Base-by-base conservation (phyloP, 495 filamentous ascomycete genomes). In the Echria macrotheca region DNA sequence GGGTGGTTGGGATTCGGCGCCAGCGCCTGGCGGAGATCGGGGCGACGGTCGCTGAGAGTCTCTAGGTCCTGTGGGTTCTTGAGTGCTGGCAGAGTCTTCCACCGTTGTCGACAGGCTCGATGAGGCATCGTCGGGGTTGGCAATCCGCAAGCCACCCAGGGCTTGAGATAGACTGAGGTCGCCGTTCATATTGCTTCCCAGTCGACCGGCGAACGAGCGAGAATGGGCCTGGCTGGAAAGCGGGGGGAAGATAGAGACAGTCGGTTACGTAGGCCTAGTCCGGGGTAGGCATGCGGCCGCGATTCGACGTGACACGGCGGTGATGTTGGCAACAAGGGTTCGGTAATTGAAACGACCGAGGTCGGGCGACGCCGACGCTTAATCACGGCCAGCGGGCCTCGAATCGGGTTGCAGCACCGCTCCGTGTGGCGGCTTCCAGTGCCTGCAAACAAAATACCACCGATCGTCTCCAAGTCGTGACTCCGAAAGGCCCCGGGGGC, bases 141-240 rank as follows among this genome's bases (percentile, higher is more conserved):
- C 94, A 61, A 97, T 97, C 56, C 93, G 86, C 66, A 99, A 74
- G 56, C 94, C 94, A 44, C 94, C 94, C 54, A 99, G 76, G 50
- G 89, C 86, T 68, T 89, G 86, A 47, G 93, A 94, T 42, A 98
- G 80, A 65, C 87, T 96, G 56, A 96, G 69, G 68, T 96, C 91
- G 61, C 86, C 87, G 64, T 91, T 86, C 91, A 96, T 96, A 61
- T 25, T 65, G 52, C 11, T 23, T 29, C 10, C 28, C n/a, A n/a
- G n/a, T n/a, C 11, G 47, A 15, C 45, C 12, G 33, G 44, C 22
- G 29, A 28, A 18, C 40, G 49, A 11, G 46, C 41, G n/a, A n/a
- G n/a, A n/a, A n/a, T n/a, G n/a, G n/a, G n/a, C n/a, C n/a, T n/a
- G n/a, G n/a, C n/a, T n/a, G n/a, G n/a, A n/a, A n/a, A n/a, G n/a